These are phyloP conservation scores for Syzygium oleosum DNA, from an alignment of 345 rosid genomes.

Conservation along the genomic window DNA sequence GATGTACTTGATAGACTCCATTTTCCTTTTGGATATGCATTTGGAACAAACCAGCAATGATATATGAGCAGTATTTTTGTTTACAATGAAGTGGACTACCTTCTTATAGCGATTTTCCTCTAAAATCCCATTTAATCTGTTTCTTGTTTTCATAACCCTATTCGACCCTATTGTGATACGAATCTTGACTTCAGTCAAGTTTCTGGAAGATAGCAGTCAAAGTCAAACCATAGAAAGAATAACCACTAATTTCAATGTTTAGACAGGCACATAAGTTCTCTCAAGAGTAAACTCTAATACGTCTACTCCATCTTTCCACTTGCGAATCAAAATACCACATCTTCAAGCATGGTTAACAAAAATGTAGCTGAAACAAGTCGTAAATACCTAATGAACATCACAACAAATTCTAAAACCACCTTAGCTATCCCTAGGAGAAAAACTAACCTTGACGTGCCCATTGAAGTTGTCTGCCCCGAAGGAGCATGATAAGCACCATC, in stretches of 20 bases:
- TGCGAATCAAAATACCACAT: neutral
- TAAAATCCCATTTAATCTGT: neutral
- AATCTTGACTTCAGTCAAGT: neutral
- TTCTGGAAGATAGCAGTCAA: neutral
- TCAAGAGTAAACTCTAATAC: neutral
- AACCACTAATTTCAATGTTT: neutral
- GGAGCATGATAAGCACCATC: conserved; percentile 71
- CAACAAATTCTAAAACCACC: neutral
- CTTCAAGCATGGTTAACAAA: neutral
- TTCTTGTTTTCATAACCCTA: neutral
- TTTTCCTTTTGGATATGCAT: neutral
- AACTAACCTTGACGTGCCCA: conserved; percentile 51
- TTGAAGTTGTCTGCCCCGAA: conserved; percentile 37
- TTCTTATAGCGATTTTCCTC: neutral
- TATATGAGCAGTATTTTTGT: neutral
- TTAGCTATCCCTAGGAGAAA: neutral
- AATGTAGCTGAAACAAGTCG: neutral
- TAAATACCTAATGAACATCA: neutral
- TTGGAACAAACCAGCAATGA: neutral
- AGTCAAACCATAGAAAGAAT: neutral
- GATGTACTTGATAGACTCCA: neutral
- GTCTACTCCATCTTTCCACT: neutral
- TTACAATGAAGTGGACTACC: neutral
- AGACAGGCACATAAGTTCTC: neutral
- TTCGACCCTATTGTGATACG: neutral